Base-by-base conservation (phyloP, 2,329 filamentous ascomycete genomes). In the Ilyonectria robusta region DNA sequence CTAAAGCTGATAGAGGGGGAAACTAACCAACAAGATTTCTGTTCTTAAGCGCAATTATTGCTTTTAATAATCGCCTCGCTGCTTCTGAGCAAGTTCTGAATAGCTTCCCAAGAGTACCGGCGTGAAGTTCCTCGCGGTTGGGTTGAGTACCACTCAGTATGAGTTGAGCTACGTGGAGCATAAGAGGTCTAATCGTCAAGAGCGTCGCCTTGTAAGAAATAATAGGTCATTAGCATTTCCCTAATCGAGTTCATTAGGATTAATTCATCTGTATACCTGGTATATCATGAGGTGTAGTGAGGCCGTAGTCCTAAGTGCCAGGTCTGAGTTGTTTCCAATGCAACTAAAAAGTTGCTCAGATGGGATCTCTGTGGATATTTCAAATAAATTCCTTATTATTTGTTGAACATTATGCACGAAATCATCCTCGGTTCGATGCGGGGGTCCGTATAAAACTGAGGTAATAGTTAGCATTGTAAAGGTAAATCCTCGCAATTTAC, bases 71-170 rank as follows among this genome's bases (percentile, higher is more conserved):
- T 3, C 63, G 47, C 15, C 53, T 57, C 11, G 63, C 63, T 7
- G 63, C 63, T 33, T 66, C 63, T 5, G 58, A 62, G 21, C 59
- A 66, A 7, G 63, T 66, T 31, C 47, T 44, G 2, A n/a, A 66
- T 10, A 66, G 47, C 37, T 62, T 66, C 4, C 58, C 44, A 17
- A 62, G 40, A 2, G 63, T 42, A 7, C 46, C 40, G 10, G 19
- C 11, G 21, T 51, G 42, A 9, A 58, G 9, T 17, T 55, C 46
- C 13, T 33, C 58, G 6, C 13, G 15, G 21, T 48, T 21, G 4
- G 53, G 21, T 15, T 19, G 26, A 23, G 29, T n/a, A 7, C 63
- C 53, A 7, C 53, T 47, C 8, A 66, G 17, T 26, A 62, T 57
- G 4, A 46, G 37, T 26, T 66, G 54, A 9, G 58, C 50, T 19